Conservation (phyloP, 2,329 filamentous ascomycete species). For the Lecanicillium sp. region DNA sequence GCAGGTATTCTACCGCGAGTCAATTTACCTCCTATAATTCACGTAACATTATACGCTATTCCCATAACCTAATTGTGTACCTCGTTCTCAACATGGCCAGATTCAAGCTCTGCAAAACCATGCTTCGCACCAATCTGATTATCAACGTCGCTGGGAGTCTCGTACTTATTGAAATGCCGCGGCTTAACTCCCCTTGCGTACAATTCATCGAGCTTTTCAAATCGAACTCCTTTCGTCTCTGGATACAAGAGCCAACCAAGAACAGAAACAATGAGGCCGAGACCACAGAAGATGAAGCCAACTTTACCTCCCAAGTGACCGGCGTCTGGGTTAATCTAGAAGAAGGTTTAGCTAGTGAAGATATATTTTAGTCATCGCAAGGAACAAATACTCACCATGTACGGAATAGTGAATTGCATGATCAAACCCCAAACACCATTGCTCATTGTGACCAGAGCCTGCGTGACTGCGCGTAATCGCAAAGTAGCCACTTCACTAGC, state of each 20-base stretch:
- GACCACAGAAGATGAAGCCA: slow-evolving; percentile 17
- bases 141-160: background rate
- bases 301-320: slow-evolving; percentile 18
- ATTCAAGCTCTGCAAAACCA: background rate
- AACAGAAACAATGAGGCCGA: slow-evolving; percentile 9
- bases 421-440: slow-evolving; percentile 20
- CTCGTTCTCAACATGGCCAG: background rate
- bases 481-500: slow-evolving; percentile 25
- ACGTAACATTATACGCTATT: too few relatives aligned
- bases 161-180: slow-evolving; percentile 11
- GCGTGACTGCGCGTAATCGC: slow-evolving; percentile 21
- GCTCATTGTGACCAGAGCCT: slow-evolving; percentile 20
- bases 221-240: slow-evolving; percentile 14
- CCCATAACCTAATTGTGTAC: too few relatives aligned
- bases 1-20: too few relatives aligned
- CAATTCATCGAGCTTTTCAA: slow-evolving; percentile 12
- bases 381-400: slow-evolving; percentile 18
- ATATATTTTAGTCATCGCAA: too few relatives aligned
- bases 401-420: slow-evolving; percentile 24
- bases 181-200: slow-evolving; percentile 9
- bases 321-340: slow-evolving; percentile 18
- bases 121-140: background rate
- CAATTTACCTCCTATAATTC: too few relatives aligned
- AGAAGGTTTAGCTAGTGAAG: too few relatives aligned
- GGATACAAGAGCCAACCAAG: slow-evolving; percentile 14